Base-by-base conservation (phyloP, 2,329 filamentous ascomycete genomes). In the Alternaria metachromatica region DNA sequence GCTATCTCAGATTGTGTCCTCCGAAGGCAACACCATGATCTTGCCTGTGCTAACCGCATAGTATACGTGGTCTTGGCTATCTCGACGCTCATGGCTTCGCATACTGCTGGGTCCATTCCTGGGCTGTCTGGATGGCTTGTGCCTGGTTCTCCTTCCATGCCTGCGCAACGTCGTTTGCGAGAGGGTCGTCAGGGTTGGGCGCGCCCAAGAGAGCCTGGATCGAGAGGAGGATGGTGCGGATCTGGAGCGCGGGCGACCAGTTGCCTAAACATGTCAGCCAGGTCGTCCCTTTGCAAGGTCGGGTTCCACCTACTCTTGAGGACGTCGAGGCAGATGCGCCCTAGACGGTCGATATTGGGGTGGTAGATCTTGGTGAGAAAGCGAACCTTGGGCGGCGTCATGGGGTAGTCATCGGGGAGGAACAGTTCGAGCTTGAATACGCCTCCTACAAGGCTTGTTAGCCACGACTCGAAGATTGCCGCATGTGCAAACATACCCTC, bases 361-460 rank as follows among this genome's bases (percentile, higher is more conserved):
- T 99, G 96, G 83, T 98, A 99, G 81, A 99, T 98, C 84, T 97
- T 97, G 74, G 96, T 99, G 55, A 99, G 86, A 83, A 99, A 99
- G 59, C 96, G 92, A 78, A 99, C 97, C 86, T 97, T 97, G 49
- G 96, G 96, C 58, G 96, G 95, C 33, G 94, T 97, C 96, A 99
- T 99, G 45, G 96, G 96, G 80, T 99, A 99, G 84, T 99, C 96
- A 77, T 99, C 96, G 48, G 96, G 96, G 23, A 99, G 87, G 81
- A 99, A 99, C 20, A 99, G 89, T 82, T 99, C 96, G 66, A 98
- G 91, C 82, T 96, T 95, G 86, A 99, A 99, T 68, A 97, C 87
- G 53, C 96, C 96, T 66, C 88, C 89, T 89, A 75, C 54, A 46
- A 43, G 18, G 11, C 21, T 33, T 51, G 64, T 73, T 26, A 73